Evolutionary conservation across 495 filamentous ascomycete species (phyloP).

Genomic region (Penicillium nucicola): DNA sequence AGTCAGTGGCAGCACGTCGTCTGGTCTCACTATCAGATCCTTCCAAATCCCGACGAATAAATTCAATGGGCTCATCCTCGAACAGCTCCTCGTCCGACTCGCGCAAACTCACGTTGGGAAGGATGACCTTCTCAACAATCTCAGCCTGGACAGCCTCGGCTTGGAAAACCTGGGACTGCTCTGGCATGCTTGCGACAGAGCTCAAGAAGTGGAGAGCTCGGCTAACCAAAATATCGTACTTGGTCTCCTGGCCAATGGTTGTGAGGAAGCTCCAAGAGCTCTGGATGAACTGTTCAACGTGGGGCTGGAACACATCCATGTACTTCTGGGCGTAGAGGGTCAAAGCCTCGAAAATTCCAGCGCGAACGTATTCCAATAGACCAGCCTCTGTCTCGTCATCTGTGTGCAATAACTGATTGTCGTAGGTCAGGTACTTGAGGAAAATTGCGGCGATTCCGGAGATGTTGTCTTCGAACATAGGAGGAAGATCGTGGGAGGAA

Average conservation of each 20-base stretch:
- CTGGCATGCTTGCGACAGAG: constrained; percentile 69
- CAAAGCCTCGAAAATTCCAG: constrained; percentile 86
- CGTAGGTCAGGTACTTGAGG: constrained; percentile 90
- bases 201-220: constrained; percentile 91
- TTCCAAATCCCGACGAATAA: constrained; percentile 92
- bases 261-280: constrained; percentile 91
- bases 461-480: constrained; percentile 86
- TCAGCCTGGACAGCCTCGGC: constrained; percentile 68
- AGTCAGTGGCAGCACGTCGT: constrained; percentile 88
- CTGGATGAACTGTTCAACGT: constrained; percentile 76
- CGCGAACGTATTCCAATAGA: constrained; percentile 77
- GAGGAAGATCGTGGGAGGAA: constrained; percentile 92
- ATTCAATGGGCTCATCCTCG: constrained; percentile 98
- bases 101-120: constrained; percentile 86
- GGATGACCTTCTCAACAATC: constrained; percentile 89
- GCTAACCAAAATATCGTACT: constrained; percentile 95
- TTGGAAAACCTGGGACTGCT: constrained; percentile 84
- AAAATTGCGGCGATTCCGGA: constrained; percentile 69
- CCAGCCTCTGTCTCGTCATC: constrained; percentile 86
- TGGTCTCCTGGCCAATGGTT: constrained; percentile 76
- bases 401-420: constrained; percentile 74
- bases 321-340: constrained; percentile 89
- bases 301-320: constrained; percentile 81
- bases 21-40: constrained; percentile 94
- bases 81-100: constrained; percentile 94